Evolutionary conservation across 495 filamentous ascomycete species (phyloP).

Genomic region (Lasiosphaeria hispida): DNA sequence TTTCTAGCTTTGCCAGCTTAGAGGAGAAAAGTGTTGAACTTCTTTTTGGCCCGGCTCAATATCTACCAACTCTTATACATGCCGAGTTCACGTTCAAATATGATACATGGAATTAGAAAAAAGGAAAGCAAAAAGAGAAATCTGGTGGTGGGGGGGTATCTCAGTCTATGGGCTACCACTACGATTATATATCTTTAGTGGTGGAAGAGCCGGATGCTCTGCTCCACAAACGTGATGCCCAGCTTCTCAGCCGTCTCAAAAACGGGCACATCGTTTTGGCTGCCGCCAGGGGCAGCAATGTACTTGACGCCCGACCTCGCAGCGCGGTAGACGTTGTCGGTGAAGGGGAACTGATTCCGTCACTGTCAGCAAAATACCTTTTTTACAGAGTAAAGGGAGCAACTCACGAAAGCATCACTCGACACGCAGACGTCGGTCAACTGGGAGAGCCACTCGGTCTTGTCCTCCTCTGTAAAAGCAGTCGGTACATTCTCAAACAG

Average conservation of each 20-base stretch:
- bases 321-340: constrained; percentile 93
- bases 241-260: constrained; percentile 92
- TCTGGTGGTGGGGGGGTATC: constrained; percentile 17
- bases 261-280: constrained; percentile 86
- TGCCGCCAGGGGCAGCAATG: constrained; percentile 87
- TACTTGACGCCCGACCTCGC: constrained; percentile 89
- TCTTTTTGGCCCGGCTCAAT: background rate
- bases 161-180: constrained; percentile 1
- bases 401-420: constrained; percentile 90
- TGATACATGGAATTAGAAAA: constrained; percentile 5
- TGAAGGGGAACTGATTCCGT: constrained; percentile 82
- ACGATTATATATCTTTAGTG: constrained; percentile 53
- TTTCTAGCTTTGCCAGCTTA: background rate
- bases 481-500: constrained; percentile 89
- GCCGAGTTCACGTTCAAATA: background rate
- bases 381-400: background rate
- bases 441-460: constrained; percentile 76
- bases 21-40: constrained; percentile 6
- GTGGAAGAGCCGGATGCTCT: constrained; percentile 84
- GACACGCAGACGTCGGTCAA: constrained; percentile 79
- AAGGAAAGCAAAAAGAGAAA: background rate
- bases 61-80: background rate
- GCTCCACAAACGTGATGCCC: constrained; percentile 87
- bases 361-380: constrained; percentile 12
- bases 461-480: constrained; percentile 80